phyloP scores from a whole-genome alignment of 148 eudicot genomes.

The Polygonum maritimum region DNA sequence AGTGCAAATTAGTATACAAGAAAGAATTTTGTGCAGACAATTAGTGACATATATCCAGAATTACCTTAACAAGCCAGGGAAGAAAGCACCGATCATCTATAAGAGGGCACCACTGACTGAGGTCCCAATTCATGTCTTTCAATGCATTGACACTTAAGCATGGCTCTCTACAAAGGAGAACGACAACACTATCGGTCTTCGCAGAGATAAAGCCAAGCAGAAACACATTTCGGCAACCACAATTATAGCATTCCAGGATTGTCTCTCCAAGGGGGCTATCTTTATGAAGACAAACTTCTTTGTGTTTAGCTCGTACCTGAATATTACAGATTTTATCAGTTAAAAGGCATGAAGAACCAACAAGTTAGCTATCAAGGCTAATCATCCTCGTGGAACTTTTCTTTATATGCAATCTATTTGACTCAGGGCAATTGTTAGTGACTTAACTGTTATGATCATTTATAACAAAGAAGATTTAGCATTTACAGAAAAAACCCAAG shows the following conservation, averaged over 20 bases:
- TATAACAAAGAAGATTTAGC: neutral
- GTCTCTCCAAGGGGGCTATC: constrained; percentile 98
- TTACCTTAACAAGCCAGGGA: constrained; percentile 95
- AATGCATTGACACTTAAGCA: constrained; percentile 81
- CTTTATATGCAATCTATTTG: neutral
- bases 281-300: constrained; percentile 97
- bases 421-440: neutral
- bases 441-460: neutral
- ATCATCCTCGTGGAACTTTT: neutral
- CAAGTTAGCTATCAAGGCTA: neutral
- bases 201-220: constrained; percentile 97
- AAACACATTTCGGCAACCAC: constrained; percentile 97
- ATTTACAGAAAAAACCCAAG: neutral
- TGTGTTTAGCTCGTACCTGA: constrained; percentile 96
- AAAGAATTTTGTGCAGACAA: neutral
- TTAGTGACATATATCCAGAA: neutral
- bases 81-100: constrained; percentile 96
- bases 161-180: constrained; percentile 93
- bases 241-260: constrained; percentile 92
- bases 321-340: neutral
- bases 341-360: neutral
- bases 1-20: neutral
- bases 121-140: constrained; percentile 99
- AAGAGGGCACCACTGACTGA: constrained; percentile 99
- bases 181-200: constrained; percentile 86